These are phyloP conservation scores for Lolium rigidum DNA, from an alignment of 176 grass and related monocot species.

Conservation along the genomic window DNA sequence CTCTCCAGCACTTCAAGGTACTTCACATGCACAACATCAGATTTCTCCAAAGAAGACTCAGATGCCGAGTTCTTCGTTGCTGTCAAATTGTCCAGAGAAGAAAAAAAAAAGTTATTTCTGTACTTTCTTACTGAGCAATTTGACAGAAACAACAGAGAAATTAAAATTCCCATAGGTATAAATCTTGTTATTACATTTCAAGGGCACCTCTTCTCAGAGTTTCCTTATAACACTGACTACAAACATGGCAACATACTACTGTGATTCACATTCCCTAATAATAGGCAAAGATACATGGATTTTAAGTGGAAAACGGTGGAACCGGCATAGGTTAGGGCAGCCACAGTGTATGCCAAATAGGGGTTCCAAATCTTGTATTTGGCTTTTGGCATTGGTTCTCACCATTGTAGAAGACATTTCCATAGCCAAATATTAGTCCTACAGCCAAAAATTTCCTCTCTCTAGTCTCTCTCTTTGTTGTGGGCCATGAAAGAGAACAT, in stretches of 20 bases:
- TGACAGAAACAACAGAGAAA: neutral
- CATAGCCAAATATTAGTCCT: too few species aligned
- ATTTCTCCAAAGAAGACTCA: conserved; percentile 71
- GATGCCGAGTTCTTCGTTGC: conserved; percentile 61
- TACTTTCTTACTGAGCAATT: neutral
- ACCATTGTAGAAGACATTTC: too few species aligned
- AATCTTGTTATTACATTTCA: neutral
- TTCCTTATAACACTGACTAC: neutral
- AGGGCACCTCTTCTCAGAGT: neutral
- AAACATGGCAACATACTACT: neutral
- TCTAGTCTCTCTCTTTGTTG: too few species aligned
- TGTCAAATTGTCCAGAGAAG: conserved; percentile 38
- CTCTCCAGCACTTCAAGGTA: conserved; percentile 79
- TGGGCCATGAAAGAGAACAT: too few species aligned
- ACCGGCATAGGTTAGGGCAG: neutral
- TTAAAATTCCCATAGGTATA: neutral
- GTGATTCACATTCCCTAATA: neutral
- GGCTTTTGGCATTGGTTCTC: too few species aligned
- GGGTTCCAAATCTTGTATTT: too few species aligned
- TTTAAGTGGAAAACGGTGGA: neutral
- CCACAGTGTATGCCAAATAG: too few species aligned
- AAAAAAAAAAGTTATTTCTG: neutral
- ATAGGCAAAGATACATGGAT: neutral
- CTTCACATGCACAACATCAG: conserved; percentile 68
- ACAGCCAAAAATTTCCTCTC: too few species aligned